These are phyloP conservation scores for Aspergillus ellipticus DNA, from an alignment of 495 filamentous ascomycete species.

Conservation along the genomic window DNA sequence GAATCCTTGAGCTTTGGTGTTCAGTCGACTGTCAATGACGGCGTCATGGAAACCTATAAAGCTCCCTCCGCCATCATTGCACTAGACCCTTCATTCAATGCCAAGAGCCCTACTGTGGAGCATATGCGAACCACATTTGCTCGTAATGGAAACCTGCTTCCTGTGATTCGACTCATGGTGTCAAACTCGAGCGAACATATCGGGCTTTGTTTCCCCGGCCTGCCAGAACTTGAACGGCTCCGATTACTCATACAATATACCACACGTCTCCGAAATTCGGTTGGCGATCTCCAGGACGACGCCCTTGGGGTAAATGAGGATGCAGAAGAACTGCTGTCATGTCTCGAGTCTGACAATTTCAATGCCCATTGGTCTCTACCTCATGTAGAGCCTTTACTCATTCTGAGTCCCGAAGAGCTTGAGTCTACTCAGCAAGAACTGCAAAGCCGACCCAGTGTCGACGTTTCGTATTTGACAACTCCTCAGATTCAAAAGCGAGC, in stretches of 20 bases:
- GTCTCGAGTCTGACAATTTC: constrained; percentile 33
- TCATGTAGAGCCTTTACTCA: constrained; percentile 36
- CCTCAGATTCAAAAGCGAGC: constrained; percentile 29
- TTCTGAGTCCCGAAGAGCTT: constrained; percentile 24
- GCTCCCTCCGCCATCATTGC: constrained; percentile 50
- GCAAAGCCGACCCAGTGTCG: constrained; percentile 1
- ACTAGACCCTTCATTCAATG: constrained; percentile 47
- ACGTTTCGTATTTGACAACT: not conserved
- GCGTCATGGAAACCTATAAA: constrained; percentile 34
- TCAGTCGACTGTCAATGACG: constrained; percentile 38
- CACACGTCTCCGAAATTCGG: constrained; percentile 36
- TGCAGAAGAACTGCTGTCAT: constrained; percentile 41
- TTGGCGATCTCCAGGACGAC: constrained; percentile 47
- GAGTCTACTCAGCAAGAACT: constrained; percentile 8
- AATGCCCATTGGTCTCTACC: constrained; percentile 40
- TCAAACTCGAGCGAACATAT: constrained; percentile 56
- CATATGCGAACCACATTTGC: constrained; percentile 42
- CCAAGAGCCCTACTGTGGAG: constrained; percentile 36
- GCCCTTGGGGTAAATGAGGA: constrained; percentile 42
- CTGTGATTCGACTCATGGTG: constrained; percentile 51
- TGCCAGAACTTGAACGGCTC: constrained; percentile 36
- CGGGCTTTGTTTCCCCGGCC: constrained; percentile 46
- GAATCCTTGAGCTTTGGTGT: constrained; percentile 47
- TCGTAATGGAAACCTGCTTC: constrained; percentile 38
- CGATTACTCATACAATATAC: constrained; percentile 38